Conservation (phyloP, 192 early-diverging fungal genomes). For the Backusella macrospora region DNA sequence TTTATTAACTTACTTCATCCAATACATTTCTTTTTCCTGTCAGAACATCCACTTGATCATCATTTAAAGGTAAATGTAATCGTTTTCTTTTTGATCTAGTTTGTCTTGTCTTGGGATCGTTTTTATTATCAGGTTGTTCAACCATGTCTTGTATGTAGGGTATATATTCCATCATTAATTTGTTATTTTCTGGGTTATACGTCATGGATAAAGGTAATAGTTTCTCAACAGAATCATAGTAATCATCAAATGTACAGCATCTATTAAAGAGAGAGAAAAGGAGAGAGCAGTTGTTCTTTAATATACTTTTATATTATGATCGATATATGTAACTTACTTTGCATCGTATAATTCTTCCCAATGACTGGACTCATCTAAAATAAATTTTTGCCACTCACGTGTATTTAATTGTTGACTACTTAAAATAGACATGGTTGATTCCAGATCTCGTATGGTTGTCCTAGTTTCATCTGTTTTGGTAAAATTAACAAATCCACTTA, state of each 20-base stretch:
- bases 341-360: constrained; percentile 11
- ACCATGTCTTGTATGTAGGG: constrained; percentile 10
- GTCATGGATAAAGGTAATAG: background rate
- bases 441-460: background rate
- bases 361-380: constrained; percentile 15
- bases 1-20: constrained; percentile 15
- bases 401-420: constrained; percentile 2
- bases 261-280: background rate
- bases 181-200: background rate
- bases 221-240: background rate
- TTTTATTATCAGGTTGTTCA: background rate
- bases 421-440: constrained; percentile 12
- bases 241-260: background rate
- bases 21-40: background rate
- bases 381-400: constrained; percentile 3
- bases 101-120: background rate
- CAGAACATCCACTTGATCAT: background rate
- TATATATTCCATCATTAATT: constrained; percentile 5
- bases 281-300: background rate
- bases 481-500: constrained; percentile 4
- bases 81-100: constrained; percentile 13
- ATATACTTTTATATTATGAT: too few species aligned
- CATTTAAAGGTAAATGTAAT: background rate
- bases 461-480: background rate
- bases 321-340: background rate